Evolutionary conservation across 1,284 basidiomycete species (phyloP), one percentile per base, ranked within the genome.

Genomic region (Ceratorhiza oryzae-sativae): DNA sequence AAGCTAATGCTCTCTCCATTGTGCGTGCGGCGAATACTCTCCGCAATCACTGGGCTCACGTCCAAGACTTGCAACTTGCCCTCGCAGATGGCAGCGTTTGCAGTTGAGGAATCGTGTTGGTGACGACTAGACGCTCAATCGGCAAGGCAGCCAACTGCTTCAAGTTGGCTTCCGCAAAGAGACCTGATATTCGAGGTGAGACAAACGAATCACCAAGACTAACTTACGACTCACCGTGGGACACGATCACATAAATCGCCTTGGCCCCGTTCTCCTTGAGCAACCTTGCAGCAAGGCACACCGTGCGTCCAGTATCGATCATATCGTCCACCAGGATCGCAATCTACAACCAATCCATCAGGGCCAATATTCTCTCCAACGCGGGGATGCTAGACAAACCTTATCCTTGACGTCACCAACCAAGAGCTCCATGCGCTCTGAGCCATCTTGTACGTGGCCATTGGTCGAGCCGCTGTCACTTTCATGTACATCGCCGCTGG

Each of bases 291-390:
- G 97, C 97, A 18, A 98, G 84, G 12, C 88, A 84, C 27, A 99
- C 86, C 1, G 97, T 99, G 73, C 86, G 86, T 1, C 96, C 97
- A 4, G 94, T 95, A 80, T 99, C 97, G 79, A 98, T 91, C 95
- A 99, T 98, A 80, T 99, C 97, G 80, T 99, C 97, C 34, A 99
- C 91, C 60, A 99, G 85, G 77, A 99, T 97, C 34, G 94, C 95
- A 63, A 92, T 86, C 92, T 93, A 71, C 0, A 27, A n/a, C 25
- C 6, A 42, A 56, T 27, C 18, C 8, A 45, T 32, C 32, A 25
- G n/a, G 13, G 4, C 2, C 48, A 42, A 27, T 32, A 34, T 3
- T 32, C 51, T 3, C 25, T 8, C 20, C 32, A 27, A 30, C 27
- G 73, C 58, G 51, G 48, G 73, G 42, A 60, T 49, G 27, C n/a